phyloP scores from a whole-genome alignment of 176 grass and related monocot species.

The Phoenix roebelenii region DNA sequence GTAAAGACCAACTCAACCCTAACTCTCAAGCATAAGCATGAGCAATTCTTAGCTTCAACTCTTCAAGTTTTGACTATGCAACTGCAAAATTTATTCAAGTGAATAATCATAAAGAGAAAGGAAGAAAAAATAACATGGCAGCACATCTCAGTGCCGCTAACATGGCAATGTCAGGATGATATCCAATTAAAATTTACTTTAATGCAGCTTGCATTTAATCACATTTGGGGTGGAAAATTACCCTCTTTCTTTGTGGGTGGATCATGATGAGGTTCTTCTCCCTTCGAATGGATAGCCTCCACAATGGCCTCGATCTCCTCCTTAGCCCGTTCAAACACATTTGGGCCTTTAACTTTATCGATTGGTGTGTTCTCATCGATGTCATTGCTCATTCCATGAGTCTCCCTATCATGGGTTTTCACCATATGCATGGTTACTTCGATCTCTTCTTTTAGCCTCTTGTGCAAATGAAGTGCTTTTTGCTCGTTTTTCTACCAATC shows the following conservation, averaged over 20 bases:
- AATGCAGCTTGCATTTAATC: conserved; percentile 18
- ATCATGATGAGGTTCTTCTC: background rate
- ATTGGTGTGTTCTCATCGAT: background rate
- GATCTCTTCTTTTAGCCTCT: background rate
- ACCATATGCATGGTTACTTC: background rate
- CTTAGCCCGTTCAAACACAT: background rate
- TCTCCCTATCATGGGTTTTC: background rate
- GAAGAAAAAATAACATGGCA: no score
- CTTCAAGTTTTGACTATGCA: no score
- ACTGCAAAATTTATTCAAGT: no score
- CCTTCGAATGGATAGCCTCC: background rate
- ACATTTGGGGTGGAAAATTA: background rate
- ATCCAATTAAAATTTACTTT: no score
- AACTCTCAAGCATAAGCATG: no score
- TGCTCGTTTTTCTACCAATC: background rate
- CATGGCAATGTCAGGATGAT: no score
- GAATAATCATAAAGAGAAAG: no score
- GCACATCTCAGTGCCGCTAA: no score
- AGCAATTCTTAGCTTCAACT: no score
- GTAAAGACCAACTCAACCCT: no score
- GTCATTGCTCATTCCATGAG: conserved; percentile 1
- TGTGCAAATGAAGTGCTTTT: background rate
- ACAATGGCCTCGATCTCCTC: conserved; percentile 2
- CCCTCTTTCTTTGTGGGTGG: background rate
- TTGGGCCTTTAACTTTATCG: background rate